Conservation (phyloP, 768 basidiomycete species). For the Epithele typhae region DNA sequence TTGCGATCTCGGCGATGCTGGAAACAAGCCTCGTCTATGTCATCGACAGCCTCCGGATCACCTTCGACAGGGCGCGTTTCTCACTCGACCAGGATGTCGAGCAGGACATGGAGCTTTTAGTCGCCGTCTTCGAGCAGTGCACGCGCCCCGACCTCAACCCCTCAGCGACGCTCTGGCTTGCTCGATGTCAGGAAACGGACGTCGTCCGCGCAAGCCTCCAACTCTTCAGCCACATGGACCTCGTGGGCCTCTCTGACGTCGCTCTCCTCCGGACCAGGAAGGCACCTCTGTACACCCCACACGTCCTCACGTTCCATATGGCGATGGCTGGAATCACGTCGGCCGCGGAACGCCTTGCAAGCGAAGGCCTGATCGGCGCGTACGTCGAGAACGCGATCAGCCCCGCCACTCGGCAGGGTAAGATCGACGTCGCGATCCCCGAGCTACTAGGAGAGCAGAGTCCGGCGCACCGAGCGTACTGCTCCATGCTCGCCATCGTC, state of each 20-base stretch:
- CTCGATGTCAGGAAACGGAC: slow-evolving; percentile 75
- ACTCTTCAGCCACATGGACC: slow-evolving; percentile 61
- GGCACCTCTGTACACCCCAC: slow-evolving; percentile 68
- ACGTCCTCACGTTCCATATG: slow-evolving; percentile 84
- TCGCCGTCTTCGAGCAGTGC: slow-evolving; percentile 81
- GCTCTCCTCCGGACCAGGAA: slow-evolving; percentile 57
- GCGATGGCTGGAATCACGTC: slow-evolving; percentile 70
- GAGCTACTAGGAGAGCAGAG: slow-evolving; percentile 74
- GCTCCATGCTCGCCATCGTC: slow-evolving; percentile 77
- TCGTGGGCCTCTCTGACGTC: slow-evolving; percentile 66
- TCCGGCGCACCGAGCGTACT: slow-evolving; percentile 79
- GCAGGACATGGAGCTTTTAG: slow-evolving; percentile 74
- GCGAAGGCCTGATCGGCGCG: slow-evolving; percentile 74
- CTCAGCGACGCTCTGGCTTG: slow-evolving; percentile 74
- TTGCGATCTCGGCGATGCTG: slow-evolving; percentile 54
- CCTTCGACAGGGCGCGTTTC: slow-evolving; percentile 60
- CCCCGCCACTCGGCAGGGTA: slow-evolving; percentile 67
- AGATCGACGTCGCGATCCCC: slow-evolving; percentile 60
- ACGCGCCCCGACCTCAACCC: slow-evolving; percentile 62
- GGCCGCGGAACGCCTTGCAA: slow-evolving; percentile 82
- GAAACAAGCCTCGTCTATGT: slow-evolving; percentile 61
- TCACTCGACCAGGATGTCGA: slow-evolving; percentile 63
- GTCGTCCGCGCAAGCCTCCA: slow-evolving; percentile 74
- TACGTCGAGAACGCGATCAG: slow-evolving; percentile 84
- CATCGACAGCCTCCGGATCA: slow-evolving; percentile 59